phyloP scores from a whole-genome alignment of 257 asterid species.

The Nicotiana knightiana region DNA sequence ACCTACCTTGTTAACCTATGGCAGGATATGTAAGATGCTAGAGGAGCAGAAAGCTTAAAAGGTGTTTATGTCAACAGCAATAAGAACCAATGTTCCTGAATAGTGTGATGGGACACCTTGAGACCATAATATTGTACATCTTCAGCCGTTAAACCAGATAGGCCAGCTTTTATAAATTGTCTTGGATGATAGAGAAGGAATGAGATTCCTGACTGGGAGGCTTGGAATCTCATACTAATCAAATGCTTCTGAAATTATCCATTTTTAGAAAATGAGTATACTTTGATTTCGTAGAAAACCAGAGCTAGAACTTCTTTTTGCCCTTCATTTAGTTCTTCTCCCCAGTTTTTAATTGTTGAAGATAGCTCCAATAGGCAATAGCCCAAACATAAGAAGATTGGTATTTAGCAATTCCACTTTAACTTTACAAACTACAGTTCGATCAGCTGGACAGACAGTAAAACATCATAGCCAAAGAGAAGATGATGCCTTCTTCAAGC shows the following conservation, averaged over 20 bases:
- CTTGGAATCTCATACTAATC: not conserved
- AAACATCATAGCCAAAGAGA: not conserved
- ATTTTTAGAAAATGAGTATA: not conserved
- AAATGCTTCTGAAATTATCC: not conserved
- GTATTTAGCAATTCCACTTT: not conserved
- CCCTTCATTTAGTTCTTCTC: slow-evolving; percentile 1
- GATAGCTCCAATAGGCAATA: not conserved
- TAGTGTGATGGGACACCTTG: not conserved
- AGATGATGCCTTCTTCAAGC: not conserved
- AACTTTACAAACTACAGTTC: not conserved
- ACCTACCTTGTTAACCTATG: not conserved
- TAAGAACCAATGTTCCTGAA: not conserved
- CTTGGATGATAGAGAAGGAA: not conserved
- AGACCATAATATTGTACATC: not conserved
- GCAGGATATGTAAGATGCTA: not conserved
- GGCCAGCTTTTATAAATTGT: not conserved
- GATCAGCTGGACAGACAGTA: not conserved
- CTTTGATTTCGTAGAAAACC: not conserved
- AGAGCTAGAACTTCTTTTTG: not conserved
- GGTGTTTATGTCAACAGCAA: not conserved
- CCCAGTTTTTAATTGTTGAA: not conserved
- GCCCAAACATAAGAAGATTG: not conserved
- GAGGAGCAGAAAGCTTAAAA: not conserved
- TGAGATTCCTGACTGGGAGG: not conserved
- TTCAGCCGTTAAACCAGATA: not conserved